These are phyloP conservation scores for Vickermania spadyakhi DNA, from an alignment of 208 protist genomes.

Conservation along the genomic window DNA sequence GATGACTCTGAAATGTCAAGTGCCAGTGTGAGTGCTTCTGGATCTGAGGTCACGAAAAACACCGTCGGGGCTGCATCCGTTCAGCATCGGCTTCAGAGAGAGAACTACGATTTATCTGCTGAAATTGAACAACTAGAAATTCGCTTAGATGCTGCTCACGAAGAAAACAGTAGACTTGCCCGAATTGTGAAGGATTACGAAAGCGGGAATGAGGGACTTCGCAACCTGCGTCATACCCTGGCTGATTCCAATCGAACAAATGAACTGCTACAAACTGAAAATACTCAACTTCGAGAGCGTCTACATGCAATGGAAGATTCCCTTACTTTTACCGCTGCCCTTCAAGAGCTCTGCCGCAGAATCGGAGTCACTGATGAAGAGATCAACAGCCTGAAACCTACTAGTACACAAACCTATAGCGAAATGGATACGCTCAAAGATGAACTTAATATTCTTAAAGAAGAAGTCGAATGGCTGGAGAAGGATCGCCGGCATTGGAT, in stretches of 20 bases:
- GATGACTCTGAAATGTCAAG: not conserved
- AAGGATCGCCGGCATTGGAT: constrained; percentile 82
- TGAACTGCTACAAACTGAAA: constrained; percentile 71
- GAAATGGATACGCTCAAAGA: constrained; percentile 77
- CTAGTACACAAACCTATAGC: constrained; percentile 42
- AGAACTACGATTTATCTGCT: constrained; percentile 57
- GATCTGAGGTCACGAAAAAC: not conserved
- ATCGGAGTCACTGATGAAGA: constrained; percentile 82
- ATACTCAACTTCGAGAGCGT: constrained; percentile 66
- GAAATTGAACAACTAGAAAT: constrained; percentile 66
- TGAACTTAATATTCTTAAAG: constrained; percentile 65
- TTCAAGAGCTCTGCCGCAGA: constrained; percentile 67
- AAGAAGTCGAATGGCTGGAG: constrained; percentile 86
- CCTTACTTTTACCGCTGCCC: constrained; percentile 67
- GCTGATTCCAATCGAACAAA: constrained; percentile 41
- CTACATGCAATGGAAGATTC: constrained; percentile 80
- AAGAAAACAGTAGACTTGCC: constrained; percentile 48
- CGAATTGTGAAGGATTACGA: constrained; percentile 65
- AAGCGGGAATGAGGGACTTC: constrained; percentile 61
- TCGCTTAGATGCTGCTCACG: constrained; percentile 46
- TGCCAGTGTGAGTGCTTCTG: not conserved
- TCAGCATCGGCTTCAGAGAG: constrained; percentile 35
- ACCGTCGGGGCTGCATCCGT: constrained; percentile 2
- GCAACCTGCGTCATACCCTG: constrained; percentile 43
- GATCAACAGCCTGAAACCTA: constrained; percentile 67